phyloP scores from a whole-genome alignment of 2,329 filamentous ascomycete genomes.

The Fusarium sp. region DNA sequence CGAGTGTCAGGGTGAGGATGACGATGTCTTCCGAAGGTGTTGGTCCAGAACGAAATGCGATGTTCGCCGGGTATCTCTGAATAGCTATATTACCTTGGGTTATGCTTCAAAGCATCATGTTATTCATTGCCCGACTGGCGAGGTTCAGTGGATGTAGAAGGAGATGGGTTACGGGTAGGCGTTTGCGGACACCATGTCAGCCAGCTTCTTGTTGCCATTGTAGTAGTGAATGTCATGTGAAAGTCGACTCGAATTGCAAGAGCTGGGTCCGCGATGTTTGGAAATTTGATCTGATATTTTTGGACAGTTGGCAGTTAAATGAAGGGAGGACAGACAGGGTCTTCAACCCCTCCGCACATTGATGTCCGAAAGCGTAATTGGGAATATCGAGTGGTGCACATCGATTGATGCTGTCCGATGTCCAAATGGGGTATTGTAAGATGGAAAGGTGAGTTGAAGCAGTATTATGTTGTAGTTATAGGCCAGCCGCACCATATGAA shows the following conservation, averaged over 20 bases:
- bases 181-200: neutral
- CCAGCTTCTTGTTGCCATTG: neutral
- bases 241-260: neutral
- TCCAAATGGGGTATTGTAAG: constrained; percentile 13
- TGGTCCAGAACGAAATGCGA: too few species aligned
- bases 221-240: neutral
- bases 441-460: constrained; percentile 14
- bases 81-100: too few species aligned
- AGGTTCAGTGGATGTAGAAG: too few species aligned
- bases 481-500: neutral
- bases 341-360: constrained; percentile 23
- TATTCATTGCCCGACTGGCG: too few species aligned
- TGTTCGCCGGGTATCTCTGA: too few species aligned
- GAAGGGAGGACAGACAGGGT: constrained; percentile 2
- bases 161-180: too few species aligned
- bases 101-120: too few species aligned
- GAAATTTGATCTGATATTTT: neutral
- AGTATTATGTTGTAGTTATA: neutral
- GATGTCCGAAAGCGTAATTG: constrained; percentile 22
- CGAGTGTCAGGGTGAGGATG: too few species aligned
- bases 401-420: constrained; percentile 17
- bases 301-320: neutral
- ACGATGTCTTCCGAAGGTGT: too few species aligned
- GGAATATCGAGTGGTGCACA: neutral
- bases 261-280: neutral